A percentile compares a stretch with the other conserved stretches of the same genome.
phyloP scores from a whole-genome alignment of 148 eudicot genomes.

The Fallopia convolvulus region DNA sequence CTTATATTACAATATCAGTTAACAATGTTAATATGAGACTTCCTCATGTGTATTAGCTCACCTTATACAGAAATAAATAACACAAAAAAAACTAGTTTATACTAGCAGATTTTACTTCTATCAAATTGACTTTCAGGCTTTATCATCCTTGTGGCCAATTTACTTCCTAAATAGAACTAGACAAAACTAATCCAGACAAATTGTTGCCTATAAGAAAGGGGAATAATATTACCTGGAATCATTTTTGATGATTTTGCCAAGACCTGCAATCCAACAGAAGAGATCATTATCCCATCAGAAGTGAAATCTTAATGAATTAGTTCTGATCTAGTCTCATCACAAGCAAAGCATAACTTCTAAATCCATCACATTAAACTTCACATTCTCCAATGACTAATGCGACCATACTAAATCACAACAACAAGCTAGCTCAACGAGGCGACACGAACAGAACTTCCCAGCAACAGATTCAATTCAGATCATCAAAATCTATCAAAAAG shows the following conservation, averaged over 20 bases:
- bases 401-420: neutral
- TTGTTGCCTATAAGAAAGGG: neutral
- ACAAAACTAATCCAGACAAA: neutral
- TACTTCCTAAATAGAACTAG: neutral
- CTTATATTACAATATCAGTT: neutral
- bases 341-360: neutral
- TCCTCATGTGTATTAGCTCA: neutral
- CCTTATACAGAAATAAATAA: neutral
- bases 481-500: neutral
- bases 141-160: neutral
- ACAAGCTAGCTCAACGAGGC: neutral
- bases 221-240: constrained; percentile 62
- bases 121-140: neutral
- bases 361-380: neutral
- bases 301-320: neutral
- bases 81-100: neutral
- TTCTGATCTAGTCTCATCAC: neutral
- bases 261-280: constrained; percentile 43
- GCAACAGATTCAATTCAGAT: neutral
- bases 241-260: constrained; percentile 96
- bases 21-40: neutral
- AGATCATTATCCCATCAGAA: neutral
- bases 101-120: neutral
- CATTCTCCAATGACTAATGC: neutral
- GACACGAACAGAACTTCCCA: neutral